phyloP scores from a whole-genome alignment of 2,329 filamentous ascomycete species.

The Orbilia javanica region DNA sequence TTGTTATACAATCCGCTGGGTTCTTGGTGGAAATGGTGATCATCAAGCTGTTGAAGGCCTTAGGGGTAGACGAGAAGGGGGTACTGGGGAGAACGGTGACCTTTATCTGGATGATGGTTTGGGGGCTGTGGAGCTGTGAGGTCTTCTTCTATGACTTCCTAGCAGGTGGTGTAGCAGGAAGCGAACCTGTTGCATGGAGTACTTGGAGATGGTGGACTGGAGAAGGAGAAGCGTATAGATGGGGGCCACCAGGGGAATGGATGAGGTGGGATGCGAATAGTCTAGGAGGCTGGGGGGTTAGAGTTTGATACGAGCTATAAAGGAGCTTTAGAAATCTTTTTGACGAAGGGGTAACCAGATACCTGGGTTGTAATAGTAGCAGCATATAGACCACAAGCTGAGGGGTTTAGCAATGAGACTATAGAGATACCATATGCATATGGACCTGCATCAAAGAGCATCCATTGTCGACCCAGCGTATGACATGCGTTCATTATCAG shows the following conservation, averaged over 20 bases:
- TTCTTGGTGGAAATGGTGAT: conserved; percentile 33
- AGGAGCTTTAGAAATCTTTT: background rate
- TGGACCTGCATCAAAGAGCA: background rate
- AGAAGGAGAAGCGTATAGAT: conserved; percentile 32
- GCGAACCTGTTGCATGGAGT: conserved; percentile 52
- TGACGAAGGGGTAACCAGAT: background rate
- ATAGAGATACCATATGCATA: no score
- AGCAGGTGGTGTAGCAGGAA: conserved; percentile 29
- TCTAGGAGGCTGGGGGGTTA: conserved; percentile 40
- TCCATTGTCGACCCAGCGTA: background rate
- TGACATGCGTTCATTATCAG: background rate
- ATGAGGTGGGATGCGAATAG: conserved; percentile 43
- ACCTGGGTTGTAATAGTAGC: background rate
- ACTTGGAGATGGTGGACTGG: conserved; percentile 42
- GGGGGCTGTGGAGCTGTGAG: conserved; percentile 49
- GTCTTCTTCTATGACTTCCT: conserved; percentile 53
- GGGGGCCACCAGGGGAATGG: conserved; percentile 34
- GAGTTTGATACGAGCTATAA: conserved; percentile 8
- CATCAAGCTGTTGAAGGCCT: conserved; percentile 11
- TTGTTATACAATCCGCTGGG: conserved; percentile 42
- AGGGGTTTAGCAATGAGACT: no score
- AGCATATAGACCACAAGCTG: conserved; percentile 16
- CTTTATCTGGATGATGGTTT: conserved; percentile 29
- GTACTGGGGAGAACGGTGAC: conserved; percentile 15
- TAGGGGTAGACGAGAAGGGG: conserved; percentile 12